Conservation (phyloP, 495 filamentous ascomycete genomes). For the Xylaria scruposa region DNA sequence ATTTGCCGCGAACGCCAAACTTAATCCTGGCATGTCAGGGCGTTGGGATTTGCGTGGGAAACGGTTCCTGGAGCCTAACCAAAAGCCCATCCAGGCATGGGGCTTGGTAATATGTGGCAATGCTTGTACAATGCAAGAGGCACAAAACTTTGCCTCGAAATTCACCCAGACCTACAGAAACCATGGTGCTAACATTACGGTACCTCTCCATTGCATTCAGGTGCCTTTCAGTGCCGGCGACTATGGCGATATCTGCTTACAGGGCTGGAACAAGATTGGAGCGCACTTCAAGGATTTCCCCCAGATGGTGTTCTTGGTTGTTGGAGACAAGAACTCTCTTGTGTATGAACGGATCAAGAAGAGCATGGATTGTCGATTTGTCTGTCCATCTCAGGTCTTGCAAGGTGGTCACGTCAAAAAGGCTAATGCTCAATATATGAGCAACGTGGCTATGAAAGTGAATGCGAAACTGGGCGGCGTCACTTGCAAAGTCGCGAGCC, state of each 20-base stretch:
- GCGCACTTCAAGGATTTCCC: constrained; percentile 36
- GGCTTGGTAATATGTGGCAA: constrained; percentile 55
- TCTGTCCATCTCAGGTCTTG: constrained; percentile 75
- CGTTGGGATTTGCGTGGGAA: constrained; percentile 87
- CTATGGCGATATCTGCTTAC: constrained; percentile 34
- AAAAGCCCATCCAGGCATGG: constrained; percentile 69
- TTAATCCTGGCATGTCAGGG: constrained; percentile 65
- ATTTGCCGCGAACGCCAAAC: constrained; percentile 60
- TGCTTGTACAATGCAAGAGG: constrained; percentile 44
- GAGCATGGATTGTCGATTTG: constrained; percentile 79
- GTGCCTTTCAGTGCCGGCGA: constrained; percentile 28
- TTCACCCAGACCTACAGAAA: constrained; percentile 67
- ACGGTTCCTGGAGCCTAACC: constrained; percentile 72
- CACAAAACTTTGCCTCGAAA: constrained; percentile 62
- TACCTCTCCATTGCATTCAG: background rate
- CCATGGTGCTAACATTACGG: constrained; percentile 72
- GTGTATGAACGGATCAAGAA: constrained; percentile 84
- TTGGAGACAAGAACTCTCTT: constrained; percentile 67
- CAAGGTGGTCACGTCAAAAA: constrained; percentile 67
- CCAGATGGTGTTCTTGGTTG: constrained; percentile 75
- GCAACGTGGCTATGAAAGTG: constrained; percentile 92
- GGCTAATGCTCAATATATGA: constrained; percentile 75
- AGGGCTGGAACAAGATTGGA: constrained; percentile 30
- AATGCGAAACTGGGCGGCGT: constrained; percentile 94
- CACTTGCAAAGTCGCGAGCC: constrained; percentile 51